Percentiles rank a stretch among this genome's conserved stretches.
These are phyloP conservation scores for Capronia epimyces DNA, from an alignment of 2,329 filamentous ascomycete species.

Conservation along the genomic window DNA sequence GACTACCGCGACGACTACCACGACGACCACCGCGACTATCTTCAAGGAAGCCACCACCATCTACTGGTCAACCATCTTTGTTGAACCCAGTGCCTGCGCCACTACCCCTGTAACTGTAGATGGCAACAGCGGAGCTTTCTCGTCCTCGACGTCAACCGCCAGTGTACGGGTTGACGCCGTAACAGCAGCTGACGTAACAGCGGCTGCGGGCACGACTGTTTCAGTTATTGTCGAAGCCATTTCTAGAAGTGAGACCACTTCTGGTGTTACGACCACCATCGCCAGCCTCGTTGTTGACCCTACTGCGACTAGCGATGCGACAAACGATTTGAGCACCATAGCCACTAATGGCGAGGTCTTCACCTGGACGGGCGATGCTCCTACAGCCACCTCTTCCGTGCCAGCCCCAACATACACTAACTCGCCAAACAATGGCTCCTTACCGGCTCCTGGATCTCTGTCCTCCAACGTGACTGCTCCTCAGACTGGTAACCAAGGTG, in stretches of 20 bases:
- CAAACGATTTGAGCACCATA: constrained; percentile 12
- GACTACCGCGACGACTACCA: constrained; percentile 3
- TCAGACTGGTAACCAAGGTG: not conserved
- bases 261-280: not conserved
- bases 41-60: constrained; percentile 13
- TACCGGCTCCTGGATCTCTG: constrained; percentile 10
- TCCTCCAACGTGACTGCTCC: constrained; percentile 14
- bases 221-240: not conserved
- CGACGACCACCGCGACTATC: constrained; percentile 10
- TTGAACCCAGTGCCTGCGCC: constrained; percentile 9
- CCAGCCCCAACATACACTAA: constrained; percentile 8
- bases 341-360: constrained; percentile 13
- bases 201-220: not conserved
- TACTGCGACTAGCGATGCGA: not conserved
- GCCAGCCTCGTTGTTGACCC: not conserved
- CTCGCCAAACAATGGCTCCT: constrained; percentile 3
- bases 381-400: not conserved
- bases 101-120: constrained; percentile 13
- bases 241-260: not conserved
- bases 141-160: not conserved
- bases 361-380: constrained; percentile 11
- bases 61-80: constrained; percentile 10
- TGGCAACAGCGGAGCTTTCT: not conserved
- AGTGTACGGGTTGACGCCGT: not conserved
- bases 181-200: not conserved